Percentiles rank a stretch among this genome's conserved stretches.
phyloP scores from a whole-genome alignment of 148 eudicot species.

The Tetragonia tetragonoides region DNA sequence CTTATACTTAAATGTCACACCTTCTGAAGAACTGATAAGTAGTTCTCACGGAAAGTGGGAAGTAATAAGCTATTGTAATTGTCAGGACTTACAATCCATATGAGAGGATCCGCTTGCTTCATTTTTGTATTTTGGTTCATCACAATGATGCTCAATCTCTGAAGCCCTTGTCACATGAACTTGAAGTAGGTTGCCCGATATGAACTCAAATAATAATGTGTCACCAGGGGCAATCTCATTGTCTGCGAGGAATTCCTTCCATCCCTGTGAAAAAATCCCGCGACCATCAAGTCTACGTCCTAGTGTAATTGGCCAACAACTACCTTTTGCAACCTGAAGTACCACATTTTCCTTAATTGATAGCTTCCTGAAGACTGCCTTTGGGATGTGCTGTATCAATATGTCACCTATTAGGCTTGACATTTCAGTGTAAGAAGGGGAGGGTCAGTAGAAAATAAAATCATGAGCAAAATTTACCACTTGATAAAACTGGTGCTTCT shows the following conservation, averaged over 20 bases:
- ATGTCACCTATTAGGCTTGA: not conserved
- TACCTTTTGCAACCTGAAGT: slow-evolving; percentile 25
- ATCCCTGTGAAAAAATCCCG: slow-evolving; percentile 13
- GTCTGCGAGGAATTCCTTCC: slow-evolving; percentile 23
- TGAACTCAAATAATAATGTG: slow-evolving; percentile 15
- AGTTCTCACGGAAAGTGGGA: not conserved
- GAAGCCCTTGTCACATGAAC: slow-evolving; percentile 20
- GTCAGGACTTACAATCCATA: slow-evolving; percentile 21
- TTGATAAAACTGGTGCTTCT: slow-evolving; percentile 19
- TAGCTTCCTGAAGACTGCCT: slow-evolving; percentile 20
- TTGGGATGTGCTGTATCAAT: slow-evolving; percentile 25
- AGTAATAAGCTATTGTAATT: not conserved
- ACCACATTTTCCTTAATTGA: slow-evolving; percentile 7
- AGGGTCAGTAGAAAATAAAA: not conserved
- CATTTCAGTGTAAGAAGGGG: not conserved
- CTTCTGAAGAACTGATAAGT: too few relatives aligned
- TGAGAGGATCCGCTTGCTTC: slow-evolving; percentile 7
- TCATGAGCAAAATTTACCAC: slow-evolving; percentile 13
- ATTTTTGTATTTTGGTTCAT: not conserved
- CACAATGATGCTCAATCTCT: slow-evolving; percentile 14
- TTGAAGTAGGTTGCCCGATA: slow-evolving; percentile 11
- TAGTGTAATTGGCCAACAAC: slow-evolving; percentile 25
- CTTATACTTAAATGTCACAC: not conserved
- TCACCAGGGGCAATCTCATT: slow-evolving; percentile 26
- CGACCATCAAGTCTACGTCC: slow-evolving; percentile 16